A percentile compares a stretch with the other conserved stretches of the same genome.
Conservation (phyloP, 768 basidiomycete genomes). For the Suillus luteus region DNA sequence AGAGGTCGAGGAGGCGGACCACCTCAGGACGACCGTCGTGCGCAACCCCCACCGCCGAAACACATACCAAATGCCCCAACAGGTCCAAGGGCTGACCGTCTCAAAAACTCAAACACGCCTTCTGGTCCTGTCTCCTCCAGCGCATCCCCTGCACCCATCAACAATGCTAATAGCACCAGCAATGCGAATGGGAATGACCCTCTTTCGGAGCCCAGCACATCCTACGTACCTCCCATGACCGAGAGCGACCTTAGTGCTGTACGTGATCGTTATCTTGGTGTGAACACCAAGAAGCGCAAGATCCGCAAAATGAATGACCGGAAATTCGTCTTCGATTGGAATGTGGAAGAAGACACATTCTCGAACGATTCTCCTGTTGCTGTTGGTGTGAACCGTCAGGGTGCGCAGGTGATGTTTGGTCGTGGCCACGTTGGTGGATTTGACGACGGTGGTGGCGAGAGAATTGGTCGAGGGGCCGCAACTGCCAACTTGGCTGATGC, state of each 20-base stretch:
- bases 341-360: slow-evolving; percentile 93
- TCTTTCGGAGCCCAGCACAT: slow-evolving; percentile 40
- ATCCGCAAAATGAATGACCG: slow-evolving; percentile 94
- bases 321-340: slow-evolving; percentile 99
- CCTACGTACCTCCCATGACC: slow-evolving; percentile 67
- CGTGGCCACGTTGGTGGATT: slow-evolving; percentile 83
- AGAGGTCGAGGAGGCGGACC: slow-evolving; percentile 43
- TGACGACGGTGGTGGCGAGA: slow-evolving; percentile 66
- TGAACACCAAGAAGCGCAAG: slow-evolving; percentile 92
- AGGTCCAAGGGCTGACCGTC: slow-evolving; percentile 78
- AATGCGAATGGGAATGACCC: slow-evolving; percentile 19
- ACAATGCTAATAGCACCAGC: slow-evolving; percentile 15
- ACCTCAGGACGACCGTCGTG: slow-evolving; percentile 41
- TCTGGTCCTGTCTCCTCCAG: slow-evolving; percentile 34
- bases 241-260: slow-evolving; percentile 80
- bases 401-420: slow-evolving; percentile 88
- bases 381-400: slow-evolving; percentile 71
- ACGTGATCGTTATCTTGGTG: slow-evolving; percentile 92
- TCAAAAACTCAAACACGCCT: slow-evolving; percentile 39
- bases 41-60: slow-evolving; percentile 31
- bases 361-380: slow-evolving; percentile 73
- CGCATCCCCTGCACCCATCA: slow-evolving; percentile 43
- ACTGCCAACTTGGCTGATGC: slow-evolving; percentile 70
- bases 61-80: slow-evolving; percentile 66
- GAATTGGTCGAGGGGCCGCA: slow-evolving; percentile 45